Base-by-base conservation (phyloP, 176 grass and related monocot species). In the Eremochloa ophiuroides region DNA sequence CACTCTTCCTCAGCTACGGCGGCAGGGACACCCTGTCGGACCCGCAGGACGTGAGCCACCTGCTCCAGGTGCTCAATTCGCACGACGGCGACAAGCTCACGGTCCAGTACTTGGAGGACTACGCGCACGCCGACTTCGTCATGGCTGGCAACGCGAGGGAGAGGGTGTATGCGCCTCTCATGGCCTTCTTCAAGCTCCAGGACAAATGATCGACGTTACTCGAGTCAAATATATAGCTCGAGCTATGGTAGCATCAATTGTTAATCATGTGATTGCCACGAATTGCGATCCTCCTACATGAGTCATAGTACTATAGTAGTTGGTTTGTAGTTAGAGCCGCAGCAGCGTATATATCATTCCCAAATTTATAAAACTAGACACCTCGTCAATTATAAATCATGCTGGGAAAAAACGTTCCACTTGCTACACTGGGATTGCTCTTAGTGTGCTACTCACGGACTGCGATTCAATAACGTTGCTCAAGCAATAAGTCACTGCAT, bases 61-160 rank as follows among this genome's bases (percentile, higher is more conserved):
- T 93, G 17, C 2, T 87, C 2, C 25, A 87, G 79, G 59, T 55
- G 13, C 85, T 93, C 42, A 64, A 64, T 27, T 41, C 35, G 25
- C 91, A 90, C 38, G n/a, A 87, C 59, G 74, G 15, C 7, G 81
- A 85, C 69, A 85, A 82, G 77, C 73, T 90, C 65, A 82, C 70
- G 5, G 60, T 79, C 4, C 87, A 87, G 73, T 93, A 82, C 82
- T 58, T 90, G 17, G 59, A 83, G 0, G 81, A 93, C 77, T 93
- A 90, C 43, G 91, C 84, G 9, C 87, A 93, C 26, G 85, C 77
- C 20, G 91, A 93, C 55, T 93, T 90, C 30, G 81, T 93, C 50
- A 34, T 93, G 37, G 87, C 81, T 2, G 20, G 66, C 11, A 85
- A 87, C 27, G 87, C 91, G 0, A 66, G 61, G 40, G 77, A 85